Evolutionary conservation across 129 eudicot species (phyloP), one percentile per base, ranked within the genome.

Genomic region (Centaurea solstitialis): DNA sequence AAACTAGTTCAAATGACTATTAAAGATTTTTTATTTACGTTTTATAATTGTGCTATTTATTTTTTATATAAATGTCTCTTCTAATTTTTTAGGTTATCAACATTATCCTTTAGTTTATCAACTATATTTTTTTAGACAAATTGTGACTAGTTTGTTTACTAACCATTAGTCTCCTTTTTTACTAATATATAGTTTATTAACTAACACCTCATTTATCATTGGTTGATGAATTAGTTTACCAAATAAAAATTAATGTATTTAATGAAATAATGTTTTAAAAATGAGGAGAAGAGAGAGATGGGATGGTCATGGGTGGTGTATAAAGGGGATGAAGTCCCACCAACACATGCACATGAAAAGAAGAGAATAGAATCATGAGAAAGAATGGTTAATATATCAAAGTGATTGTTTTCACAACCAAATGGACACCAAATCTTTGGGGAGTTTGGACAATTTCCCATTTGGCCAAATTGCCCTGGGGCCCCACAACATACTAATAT

Each of bases 401-500:
- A 75, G 85, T 81, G 76, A 75, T 81, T 67, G 80, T 75, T 81
- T 81, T 81, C 80, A 75, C 80, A 81, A 75, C 76, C 76, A 66
- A 43, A 74, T 74, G 80, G 80, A 81, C 75, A 81, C 84, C 79
- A 81, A 75, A 81, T 81, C 85, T 81, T 74, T 68, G 76, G 85
- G 70, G 78, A 68, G 80, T 75, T 81, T 81, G 70, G 40, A 21
- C 28, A 74, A 30, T 28, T 66, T 4, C 23, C 13, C 69, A 20
- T 45, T 74, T 67, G 62, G 17, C 80, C 23, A 20, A 64, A 65
- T 0, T 77, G 68, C 86, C 80, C 71, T 47, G 7, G 69, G 57
- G 72, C 24, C 77, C 72, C 71, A 79, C 72, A 71, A 12, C 12
- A 47, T 79, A 50, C 71, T 35, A 40, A 12, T 35, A 70, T 35